Percentiles rank a stretch among this genome's conserved stretches.
These are phyloP conservation scores for Chaetomium sp. DNA, from an alignment of 2,329 filamentous ascomycete genomes.

Conservation along the genomic window DNA sequence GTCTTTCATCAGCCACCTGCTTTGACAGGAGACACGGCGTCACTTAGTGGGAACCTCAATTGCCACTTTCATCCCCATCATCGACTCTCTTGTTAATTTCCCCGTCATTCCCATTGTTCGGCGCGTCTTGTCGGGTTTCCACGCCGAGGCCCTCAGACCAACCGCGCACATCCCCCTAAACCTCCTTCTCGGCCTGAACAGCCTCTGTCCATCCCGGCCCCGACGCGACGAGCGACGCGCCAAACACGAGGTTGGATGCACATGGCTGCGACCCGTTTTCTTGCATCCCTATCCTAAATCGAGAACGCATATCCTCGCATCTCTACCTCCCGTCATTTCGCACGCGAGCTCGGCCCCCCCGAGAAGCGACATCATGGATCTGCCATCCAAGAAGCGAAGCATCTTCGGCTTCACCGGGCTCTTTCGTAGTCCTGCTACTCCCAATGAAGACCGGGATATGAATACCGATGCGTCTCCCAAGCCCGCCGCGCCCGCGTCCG, in stretches of 20 bases:
- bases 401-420: conserved; percentile 33
- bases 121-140: conserved; percentile 25
- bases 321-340: not conserved
- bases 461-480: conserved; percentile 20
- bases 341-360: conserved; percentile 17
- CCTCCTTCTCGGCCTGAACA: conserved; percentile 16
- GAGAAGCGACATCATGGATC: conserved; percentile 33
- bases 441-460: conserved; percentile 26
- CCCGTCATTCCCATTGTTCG: conserved; percentile 24
- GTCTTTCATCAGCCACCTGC: conserved; percentile 32
- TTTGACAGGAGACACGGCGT: conserved; percentile 29
- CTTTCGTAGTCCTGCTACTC: conserved; percentile 30
- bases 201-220: conserved; percentile 14
- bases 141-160: conserved; percentile 20
- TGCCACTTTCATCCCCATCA: conserved; percentile 28
- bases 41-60: conserved; percentile 19
- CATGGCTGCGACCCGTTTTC: conserved; percentile 19
- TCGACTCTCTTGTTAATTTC: conserved; percentile 25
- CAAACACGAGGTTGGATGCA: conserved; percentile 15
- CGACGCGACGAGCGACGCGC: conserved; percentile 27
- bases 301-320: conserved; percentile 8
- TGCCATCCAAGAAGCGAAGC: conserved; percentile 34
- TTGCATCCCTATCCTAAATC: conserved; percentile 4
- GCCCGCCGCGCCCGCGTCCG: conserved; percentile 17
- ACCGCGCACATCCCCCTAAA: conserved; percentile 24